Evolutionary conservation across 2,329 filamentous ascomycete species (phyloP), one percentile per base, ranked within the genome.

Genomic region (Fusarium sp.): DNA sequence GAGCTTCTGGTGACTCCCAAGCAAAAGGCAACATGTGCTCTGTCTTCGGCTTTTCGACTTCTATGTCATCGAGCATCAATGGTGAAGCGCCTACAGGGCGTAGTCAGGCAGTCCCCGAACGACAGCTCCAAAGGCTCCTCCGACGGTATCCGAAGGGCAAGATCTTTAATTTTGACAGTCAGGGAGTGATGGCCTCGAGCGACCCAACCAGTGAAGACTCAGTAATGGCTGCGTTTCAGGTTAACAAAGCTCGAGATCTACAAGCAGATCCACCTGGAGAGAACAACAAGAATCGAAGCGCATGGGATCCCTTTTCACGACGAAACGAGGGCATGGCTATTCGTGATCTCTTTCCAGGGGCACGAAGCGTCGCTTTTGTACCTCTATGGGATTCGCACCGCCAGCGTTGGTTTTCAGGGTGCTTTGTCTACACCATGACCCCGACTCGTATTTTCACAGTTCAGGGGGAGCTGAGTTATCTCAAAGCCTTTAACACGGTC

Each of bases 401-500:
- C 51, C 79, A 85, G 49, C 78, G 83, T 10, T 86, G 83, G 82
- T 86, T 82, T 62, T 81, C 84, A 0, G 84, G 82, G 1, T 81
- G 82, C 12, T 84, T 88, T 53, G 77, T 82, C 10, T 88, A 86
- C 79, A 87, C 85, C 1, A 79, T 76, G 16, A 78, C 74, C 2
- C 78, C 80, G 2, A 81, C 79, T 0, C 82, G 84, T 7, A 76
- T 82, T 6, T 83, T 88, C 34, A 82, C 81, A 2, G 69, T 79
- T 2, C 77, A 83, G 41, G 81, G 82, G 18, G 87, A 88, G 45
- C 79, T 89, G 3, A 84, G 81, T 16, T 86, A 84, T 32, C 77
- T 88, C 6, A 77, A 78, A 7, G 84, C 83, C 0, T 88, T 89
- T 68, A 83, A 82, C 0, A 83, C 85, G 49, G 84, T 84, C 2